Evolutionary conservation across 176 grass and related monocot genomes (phyloP), one percentile per base, ranked within the genome.

Genomic region (Avena atlantica): DNA sequence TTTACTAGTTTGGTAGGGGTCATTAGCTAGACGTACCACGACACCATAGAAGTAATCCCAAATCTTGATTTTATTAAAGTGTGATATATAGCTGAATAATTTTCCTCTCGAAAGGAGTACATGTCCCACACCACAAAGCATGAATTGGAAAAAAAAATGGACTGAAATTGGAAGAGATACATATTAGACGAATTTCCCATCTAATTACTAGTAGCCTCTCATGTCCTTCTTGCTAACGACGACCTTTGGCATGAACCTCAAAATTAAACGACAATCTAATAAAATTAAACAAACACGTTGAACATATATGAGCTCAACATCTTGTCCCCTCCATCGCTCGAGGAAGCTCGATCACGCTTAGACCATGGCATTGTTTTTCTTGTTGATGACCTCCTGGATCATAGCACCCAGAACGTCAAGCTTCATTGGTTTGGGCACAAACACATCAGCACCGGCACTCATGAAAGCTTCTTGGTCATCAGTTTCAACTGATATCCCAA

Each of bases 401-500:
- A 89, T 81, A 20, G 23, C 0, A 8, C 48, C 19, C 0, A 89
- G 24, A 9, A 45, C 16, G 4, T 31, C 17, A 59, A 85, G 1
- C 36, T 6, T 81, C 48, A 89, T 11, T 0, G 87, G 76, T 80
- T 89, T 85, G 23, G 36, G 48, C 16, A 89, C 2, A 16, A 80
- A 89, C 36, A 66, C 0, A 68, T 89, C 59, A 48, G 83, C 83
- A 34, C 83, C 83, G 20, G 77, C 77, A 15, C 7, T 25, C 58
- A 49, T 80, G 88, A 89, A 67, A 2, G 47, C 58, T 47, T 85
- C 59, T 23, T 8, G 1, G 9, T 23, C 40, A 34, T 50, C 1
- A 4, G 17, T 2, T 49, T 85, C 88, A 19, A 37, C 59, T 10
- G 83, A 89, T 6, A 85, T 12, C 3, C 83, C 83, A 81, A 85